Evolutionary conservation across 768 basidiomycete genomes (phyloP).

Genomic region (Lactarius tabidus): DNA sequence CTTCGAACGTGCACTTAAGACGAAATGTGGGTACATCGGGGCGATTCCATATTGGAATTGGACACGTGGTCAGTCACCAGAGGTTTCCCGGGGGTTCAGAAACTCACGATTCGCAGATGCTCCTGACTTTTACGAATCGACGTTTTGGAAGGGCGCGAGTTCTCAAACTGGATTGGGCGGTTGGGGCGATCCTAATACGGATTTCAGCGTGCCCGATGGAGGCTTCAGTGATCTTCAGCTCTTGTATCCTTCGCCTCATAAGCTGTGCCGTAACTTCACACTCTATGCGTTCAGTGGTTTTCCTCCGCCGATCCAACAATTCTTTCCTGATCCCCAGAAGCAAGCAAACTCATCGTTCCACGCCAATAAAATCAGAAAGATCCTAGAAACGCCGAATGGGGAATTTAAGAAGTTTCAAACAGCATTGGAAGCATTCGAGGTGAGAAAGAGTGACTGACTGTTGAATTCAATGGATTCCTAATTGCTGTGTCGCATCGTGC

Average conservation of each 20-base stretch:
- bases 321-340: conserved; percentile 26
- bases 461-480: background rate
- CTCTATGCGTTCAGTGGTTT: conserved; percentile 30
- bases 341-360: conserved; percentile 32
- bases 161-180: conserved; percentile 29
- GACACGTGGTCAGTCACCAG: conserved; percentile 25
- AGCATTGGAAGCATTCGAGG: conserved; percentile 31
- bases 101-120: conserved; percentile 25
- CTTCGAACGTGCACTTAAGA: conserved; percentile 26
- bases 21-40: conserved; percentile 28
- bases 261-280: conserved; percentile 35
- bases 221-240: conserved; percentile 30
- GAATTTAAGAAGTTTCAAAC: conserved; percentile 35
- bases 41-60: conserved; percentile 32
- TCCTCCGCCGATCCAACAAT: background rate
- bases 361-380: conserved; percentile 24
- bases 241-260: conserved; percentile 35
- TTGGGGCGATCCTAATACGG: conserved; percentile 29
- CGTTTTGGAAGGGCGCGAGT: conserved; percentile 27
- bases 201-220: conserved; percentile 30
- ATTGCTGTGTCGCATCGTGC: background rate
- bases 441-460: conserved; percentile 4
- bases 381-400: conserved; percentile 28
- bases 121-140: conserved; percentile 24
- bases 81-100: background rate